These are phyloP conservation scores for Salix caprea DNA, from an alignment of 345 rosid genomes.

Conservation along the genomic window DNA sequence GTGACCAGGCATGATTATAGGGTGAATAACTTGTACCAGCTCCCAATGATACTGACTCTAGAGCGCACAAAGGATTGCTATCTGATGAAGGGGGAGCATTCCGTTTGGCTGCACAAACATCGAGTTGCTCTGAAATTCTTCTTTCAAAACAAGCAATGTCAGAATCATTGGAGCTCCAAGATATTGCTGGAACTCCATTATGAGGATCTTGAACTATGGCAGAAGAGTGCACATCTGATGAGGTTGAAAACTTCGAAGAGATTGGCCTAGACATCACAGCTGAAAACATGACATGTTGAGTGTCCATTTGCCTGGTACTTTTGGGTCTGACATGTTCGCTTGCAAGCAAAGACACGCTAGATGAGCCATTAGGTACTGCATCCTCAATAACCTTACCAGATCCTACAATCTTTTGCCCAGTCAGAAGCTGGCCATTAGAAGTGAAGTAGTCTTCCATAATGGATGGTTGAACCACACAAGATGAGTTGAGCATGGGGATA, in stretches of 20 bases:
- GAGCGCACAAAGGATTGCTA: conserved; percentile 7
- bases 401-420: neutral
- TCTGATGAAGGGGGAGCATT: conserved; percentile 5
- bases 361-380: conserved; percentile 7
- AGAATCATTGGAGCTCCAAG: conserved; percentile 12
- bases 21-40: conserved; percentile 7
- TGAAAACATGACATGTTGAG: conserved; percentile 2
- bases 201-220: conserved; percentile 10
- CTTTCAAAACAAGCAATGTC: conserved; percentile 12
- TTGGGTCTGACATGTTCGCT: conserved; percentile 2
- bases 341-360: conserved; percentile 14
- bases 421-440: conserved; percentile 6
- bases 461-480: conserved; percentile 12
- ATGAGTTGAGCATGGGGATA: conserved; percentile 10
- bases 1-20: conserved; percentile 6
- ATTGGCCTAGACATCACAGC: neutral
- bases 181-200: conserved; percentile 1
- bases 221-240: conserved; percentile 4
- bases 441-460: conserved; percentile 10
- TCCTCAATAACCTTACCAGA: neutral
- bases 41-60: conserved; percentile 9
- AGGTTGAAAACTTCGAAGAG: neutral
- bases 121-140: neutral
- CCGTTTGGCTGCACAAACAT: conserved; percentile 12
- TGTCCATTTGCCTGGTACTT: conserved; percentile 6